Percentiles rank a stretch among this genome's conserved stretches.
These are phyloP conservation scores for Colletotrichum trifolii DNA, from an alignment of 2,329 filamentous ascomycete species.

Conservation along the genomic window DNA sequence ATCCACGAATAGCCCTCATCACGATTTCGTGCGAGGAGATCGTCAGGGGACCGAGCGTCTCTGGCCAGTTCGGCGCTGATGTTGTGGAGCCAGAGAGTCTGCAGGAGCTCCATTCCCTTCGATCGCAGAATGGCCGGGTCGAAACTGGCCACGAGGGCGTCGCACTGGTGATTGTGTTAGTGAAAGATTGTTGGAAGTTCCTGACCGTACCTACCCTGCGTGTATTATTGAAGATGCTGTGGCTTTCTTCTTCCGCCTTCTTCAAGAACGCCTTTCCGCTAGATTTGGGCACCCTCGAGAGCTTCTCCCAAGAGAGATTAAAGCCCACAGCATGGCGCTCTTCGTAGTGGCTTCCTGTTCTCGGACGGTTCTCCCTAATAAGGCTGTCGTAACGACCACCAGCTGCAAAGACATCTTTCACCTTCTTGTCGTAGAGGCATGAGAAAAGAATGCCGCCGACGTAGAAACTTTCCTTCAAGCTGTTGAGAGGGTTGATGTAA, in stretches of 20 bases:
- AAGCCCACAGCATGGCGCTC: constrained; percentile 90
- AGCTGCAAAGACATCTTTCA: constrained; percentile 88
- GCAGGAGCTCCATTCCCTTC: constrained; percentile 80
- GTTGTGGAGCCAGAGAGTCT: constrained; percentile 82
- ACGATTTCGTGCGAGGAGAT: constrained; percentile 79
- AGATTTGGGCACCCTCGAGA: constrained; percentile 73
- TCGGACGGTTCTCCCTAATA: constrained; percentile 84
- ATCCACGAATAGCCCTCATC: constrained; percentile 88
- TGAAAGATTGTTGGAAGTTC: background rate
- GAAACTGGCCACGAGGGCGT: constrained; percentile 90
- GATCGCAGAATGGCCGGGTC: constrained; percentile 81
- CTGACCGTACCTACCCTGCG: constrained; percentile 17
- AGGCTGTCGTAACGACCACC: constrained; percentile 93
- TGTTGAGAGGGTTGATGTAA: constrained; percentile 86
- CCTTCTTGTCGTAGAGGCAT: constrained; percentile 87
- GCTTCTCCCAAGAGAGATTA: constrained; percentile 87
- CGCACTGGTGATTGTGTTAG: constrained; percentile 66
- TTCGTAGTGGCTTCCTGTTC: constrained; percentile 69
- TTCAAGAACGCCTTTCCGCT: constrained; percentile 72
- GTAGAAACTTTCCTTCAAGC: constrained; percentile 93
- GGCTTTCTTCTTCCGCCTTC: constrained; percentile 72
- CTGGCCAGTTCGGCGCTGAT: constrained; percentile 90
- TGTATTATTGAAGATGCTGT: constrained; percentile 62
- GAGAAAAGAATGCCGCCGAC: constrained; percentile 88
- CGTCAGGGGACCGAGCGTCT: constrained; percentile 82